Conservation (phyloP, 495 filamentous ascomycete species). For the Penicillium coprophilum region DNA sequence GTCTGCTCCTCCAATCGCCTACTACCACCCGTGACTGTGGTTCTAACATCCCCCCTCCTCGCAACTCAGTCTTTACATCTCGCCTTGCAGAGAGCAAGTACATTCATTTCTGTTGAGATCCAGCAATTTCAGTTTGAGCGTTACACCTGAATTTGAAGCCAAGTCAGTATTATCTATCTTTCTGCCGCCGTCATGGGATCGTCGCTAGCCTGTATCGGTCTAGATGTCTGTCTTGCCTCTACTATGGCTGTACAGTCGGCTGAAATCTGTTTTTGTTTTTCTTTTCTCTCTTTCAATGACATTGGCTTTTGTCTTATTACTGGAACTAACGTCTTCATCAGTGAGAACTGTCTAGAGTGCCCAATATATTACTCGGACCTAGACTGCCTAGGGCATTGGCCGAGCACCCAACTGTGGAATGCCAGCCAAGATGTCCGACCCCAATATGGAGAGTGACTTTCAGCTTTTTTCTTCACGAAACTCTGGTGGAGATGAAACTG, state of each 20-base stretch:
- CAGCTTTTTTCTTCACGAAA: conserved; percentile 41
- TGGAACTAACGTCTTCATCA: conserved; percentile 8
- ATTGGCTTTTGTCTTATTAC: not conserved
- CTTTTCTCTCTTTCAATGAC: not conserved
- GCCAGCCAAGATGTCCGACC: conserved; percentile 25
- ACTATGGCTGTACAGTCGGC: conserved; percentile 4
- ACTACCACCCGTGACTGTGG: conserved; percentile 14
- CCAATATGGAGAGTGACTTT: conserved; percentile 41
- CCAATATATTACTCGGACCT: conserved; percentile 6
- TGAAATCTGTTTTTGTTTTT: not conserved
- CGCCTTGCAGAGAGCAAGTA: not conserved
- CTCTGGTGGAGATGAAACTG: conserved; percentile 27
- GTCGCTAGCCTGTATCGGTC: conserved; percentile 4
- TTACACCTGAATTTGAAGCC: not conserved
- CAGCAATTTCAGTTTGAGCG: not conserved
- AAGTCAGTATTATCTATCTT: conserved; percentile 18
- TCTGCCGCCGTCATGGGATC: not conserved
- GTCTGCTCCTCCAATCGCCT: conserved; percentile 15
- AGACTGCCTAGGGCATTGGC: not conserved
- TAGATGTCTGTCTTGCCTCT: not conserved
- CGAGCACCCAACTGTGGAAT: conserved; percentile 23
- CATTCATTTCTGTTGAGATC: not conserved
- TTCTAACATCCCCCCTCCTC: conserved; percentile 23
- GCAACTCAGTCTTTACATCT: conserved; percentile 15
- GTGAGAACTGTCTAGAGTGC: conserved; percentile 5